phyloP scores from a whole-genome alignment of 2,329 filamentous ascomycete species.

The Delphinella strobiligena region DNA sequence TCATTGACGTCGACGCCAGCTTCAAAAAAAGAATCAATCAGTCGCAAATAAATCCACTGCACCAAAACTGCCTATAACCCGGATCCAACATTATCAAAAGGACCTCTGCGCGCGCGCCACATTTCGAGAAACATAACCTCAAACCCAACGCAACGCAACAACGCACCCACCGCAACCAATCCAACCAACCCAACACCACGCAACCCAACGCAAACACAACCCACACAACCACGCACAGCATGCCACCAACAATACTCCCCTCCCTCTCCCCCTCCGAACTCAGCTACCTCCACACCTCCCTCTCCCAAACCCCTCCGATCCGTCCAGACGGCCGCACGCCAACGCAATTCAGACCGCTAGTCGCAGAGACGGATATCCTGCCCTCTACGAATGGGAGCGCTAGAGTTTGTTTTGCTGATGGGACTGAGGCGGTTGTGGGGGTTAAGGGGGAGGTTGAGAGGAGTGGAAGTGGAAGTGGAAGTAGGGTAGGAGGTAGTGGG shows the following conservation, averaged over 20 bases:
- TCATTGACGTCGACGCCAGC: too few relatives aligned
- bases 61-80: too few relatives aligned
- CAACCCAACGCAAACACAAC: too few relatives aligned
- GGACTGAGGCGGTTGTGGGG: slow-evolving; percentile 89
- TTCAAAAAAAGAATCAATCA: too few relatives aligned
- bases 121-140: too few relatives aligned
- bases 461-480: too few relatives aligned
- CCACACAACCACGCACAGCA: slow-evolving; percentile 18
- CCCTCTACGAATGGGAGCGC: slow-evolving; percentile 86
- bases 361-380: slow-evolving; percentile 81
- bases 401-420: slow-evolving; percentile 86
- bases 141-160: too few relatives aligned
- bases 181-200: too few relatives aligned
- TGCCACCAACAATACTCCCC: slow-evolving; percentile 49
- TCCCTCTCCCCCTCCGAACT: slow-evolving; percentile 92
- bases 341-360: slow-evolving; percentile 79
- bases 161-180: too few relatives aligned
- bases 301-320: slow-evolving; percentile 69
- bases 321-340: slow-evolving; percentile 75
- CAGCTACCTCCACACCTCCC: slow-evolving; percentile 82
- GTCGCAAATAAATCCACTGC: too few relatives aligned
- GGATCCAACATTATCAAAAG: too few relatives aligned
- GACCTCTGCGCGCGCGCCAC: too few relatives aligned
- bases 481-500: slow-evolving; percentile 14
- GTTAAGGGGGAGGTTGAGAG: slow-evolving; percentile 90